A percentile compares a stretch with the other conserved stretches of the same genome.
Evolutionary conservation across 1,139 yeast genomes (phyloP).

Genomic region (Suhomyces maxii): DNA sequence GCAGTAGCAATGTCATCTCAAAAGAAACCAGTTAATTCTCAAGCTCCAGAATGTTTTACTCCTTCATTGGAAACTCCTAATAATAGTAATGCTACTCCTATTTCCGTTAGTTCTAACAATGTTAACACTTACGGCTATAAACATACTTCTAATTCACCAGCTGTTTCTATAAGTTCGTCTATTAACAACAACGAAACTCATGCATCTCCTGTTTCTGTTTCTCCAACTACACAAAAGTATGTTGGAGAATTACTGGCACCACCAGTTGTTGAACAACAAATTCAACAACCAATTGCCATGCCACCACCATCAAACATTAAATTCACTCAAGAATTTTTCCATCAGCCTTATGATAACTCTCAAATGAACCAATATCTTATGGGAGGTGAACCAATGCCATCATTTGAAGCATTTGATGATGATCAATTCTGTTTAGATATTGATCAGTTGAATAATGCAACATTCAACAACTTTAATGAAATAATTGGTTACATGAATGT

Average conservation of each 20-base stretch:
- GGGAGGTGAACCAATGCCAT: slow-evolving; percentile 5
- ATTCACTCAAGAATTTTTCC: slow-evolving; percentile 2
- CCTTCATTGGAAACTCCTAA: slow-evolving; percentile 12
- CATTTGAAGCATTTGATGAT: slow-evolving; percentile 36
- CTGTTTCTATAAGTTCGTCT: slow-evolving; percentile 11
- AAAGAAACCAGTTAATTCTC: background rate
- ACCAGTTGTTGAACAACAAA: background rate
- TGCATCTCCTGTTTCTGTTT: slow-evolving; percentile 1
- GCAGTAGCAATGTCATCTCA: slow-evolving; percentile 12
- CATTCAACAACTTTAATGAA: slow-evolving; percentile 23
- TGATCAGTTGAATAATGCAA: slow-evolving; percentile 39
- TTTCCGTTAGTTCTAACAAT: slow-evolving; percentile 3
- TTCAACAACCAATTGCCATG: slow-evolving; percentile 2
- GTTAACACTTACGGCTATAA: slow-evolving; percentile 6
- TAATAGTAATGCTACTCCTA: slow-evolving; percentile 5
- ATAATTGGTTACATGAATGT: slow-evolving; percentile 18
- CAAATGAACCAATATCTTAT: slow-evolving; percentile 5
- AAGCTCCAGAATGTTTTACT: slow-evolving; percentile 7
- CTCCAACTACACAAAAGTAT: slow-evolving; percentile 1
- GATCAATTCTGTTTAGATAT: slow-evolving; percentile 49
- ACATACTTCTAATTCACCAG: slow-evolving; percentile 10
- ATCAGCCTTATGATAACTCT: slow-evolving; percentile 4
- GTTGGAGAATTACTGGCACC: background rate
- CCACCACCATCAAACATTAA: slow-evolving; percentile 5
- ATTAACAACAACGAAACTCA: slow-evolving; percentile 8